Evolutionary conservation across 345 rosid species (phyloP), one percentile per base, ranked within the genome.

Genomic region (Eucalyptus globulus): DNA sequence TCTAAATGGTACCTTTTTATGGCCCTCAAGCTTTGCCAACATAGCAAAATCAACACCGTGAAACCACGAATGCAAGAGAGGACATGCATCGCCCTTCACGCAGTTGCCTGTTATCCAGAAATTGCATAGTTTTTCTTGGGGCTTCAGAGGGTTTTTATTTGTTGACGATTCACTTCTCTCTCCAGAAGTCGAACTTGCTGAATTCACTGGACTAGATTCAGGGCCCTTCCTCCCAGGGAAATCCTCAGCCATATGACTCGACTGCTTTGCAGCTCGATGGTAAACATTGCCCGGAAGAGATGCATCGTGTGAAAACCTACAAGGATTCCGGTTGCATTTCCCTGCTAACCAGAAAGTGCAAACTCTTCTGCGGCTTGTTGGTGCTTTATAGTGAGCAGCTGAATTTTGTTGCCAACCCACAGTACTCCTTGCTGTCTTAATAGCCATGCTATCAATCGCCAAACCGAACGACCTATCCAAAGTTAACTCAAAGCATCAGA

Each of bases 11-110:
- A 93, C 93, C 93, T 91, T 89, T 27, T 86, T 86, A 53, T 93
- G 95, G 19, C 93, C 93, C 17, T 53, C 87, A 80, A 93, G 95
- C 44, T 87, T 90, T 34, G 92, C 91, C 87, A 92, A 72, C 91
- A 92, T 81, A 9, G 88, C 31, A 81, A 93, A 90, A 16, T 91
- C 93, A 67, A 88, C 88, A 47, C 94, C 90, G 2, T 14, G 43
- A 88, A 21, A 92, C 94, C 92, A 88, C 6, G 92, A 86, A 80
- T 91, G 92, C 88, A 89, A 40, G 85, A 89, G 91, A 51, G 15
- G 90, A 88, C 94, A 93, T 34, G 62, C 49, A 80, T 90, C 91
- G 69, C 92, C 92, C 86, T 90, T 87, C 31, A 60, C 90, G 62
- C 93, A 93, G 65, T 69, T 89, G 53, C 90, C 92, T 2, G 88